Percentiles rank a stretch among this genome's conserved stretches.
Evolutionary conservation across 306 rosid species (phyloP).

Genomic region (Psophocarpus tetragonolobus): DNA sequence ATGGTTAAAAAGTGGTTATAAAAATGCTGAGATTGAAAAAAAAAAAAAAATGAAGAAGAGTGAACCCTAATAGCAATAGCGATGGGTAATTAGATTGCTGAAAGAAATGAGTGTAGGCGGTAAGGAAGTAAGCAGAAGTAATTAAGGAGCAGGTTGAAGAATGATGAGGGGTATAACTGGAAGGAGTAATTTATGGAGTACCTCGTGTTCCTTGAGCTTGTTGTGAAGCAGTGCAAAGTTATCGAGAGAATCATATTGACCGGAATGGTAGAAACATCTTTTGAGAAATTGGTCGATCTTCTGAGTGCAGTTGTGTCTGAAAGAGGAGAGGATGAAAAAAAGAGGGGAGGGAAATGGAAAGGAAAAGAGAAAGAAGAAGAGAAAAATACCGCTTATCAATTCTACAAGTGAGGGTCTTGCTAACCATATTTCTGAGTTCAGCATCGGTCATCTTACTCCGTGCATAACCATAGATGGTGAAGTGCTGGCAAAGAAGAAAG

Average conservation of each 20-base stretch:
- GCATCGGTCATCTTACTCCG: conserved; percentile 94
- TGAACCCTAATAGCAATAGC: too few species aligned
- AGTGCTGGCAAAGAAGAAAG: too few species aligned
- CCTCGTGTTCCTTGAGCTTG: conserved; percentile 89
- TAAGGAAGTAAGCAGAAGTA: too few species aligned
- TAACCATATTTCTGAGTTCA: conserved; percentile 82
- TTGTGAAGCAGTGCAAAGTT: conserved; percentile 72
- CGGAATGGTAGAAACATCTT: conserved; percentile 92
- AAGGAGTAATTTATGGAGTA: too few species aligned
- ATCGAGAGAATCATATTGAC: conserved; percentile 86
- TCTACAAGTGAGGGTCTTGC: conserved; percentile 93
- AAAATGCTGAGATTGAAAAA: background rate
- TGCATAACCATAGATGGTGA: conserved; percentile 79
- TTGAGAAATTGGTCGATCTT: conserved; percentile 82
- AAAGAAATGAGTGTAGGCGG: too few species aligned
- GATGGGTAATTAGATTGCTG: too few species aligned
- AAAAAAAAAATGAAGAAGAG: background rate
- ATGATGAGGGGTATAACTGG: too few species aligned
- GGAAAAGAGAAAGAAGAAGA: background rate
- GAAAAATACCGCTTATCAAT: conserved; percentile 73
- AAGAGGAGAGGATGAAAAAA: too few species aligned
- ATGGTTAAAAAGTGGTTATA: conserved; percentile 8
- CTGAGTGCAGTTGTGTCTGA: conserved; percentile 82
- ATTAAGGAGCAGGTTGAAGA: too few species aligned
- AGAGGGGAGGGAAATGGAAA: too few species aligned